Evolutionary conservation across 352 stramenopile genomes (phyloP), one percentile per base, ranked within the genome.

Genomic region (Phytopythium delawarense): DNA sequence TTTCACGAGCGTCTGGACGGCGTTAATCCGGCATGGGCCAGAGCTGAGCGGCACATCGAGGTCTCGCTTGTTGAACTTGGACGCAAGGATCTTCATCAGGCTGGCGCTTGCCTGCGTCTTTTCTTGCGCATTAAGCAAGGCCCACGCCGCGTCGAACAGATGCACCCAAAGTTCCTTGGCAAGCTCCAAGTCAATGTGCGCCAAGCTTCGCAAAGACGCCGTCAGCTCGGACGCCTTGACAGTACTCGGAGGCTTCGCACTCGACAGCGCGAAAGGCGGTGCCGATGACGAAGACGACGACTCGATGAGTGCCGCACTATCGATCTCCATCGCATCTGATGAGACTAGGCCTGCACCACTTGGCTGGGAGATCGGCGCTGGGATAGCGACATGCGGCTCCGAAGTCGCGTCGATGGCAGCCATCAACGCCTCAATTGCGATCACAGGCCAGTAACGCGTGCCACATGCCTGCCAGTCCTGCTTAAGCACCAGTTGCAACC

Each of bases 401-500:
- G 52, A 48, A 1, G 63, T 49, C 1, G 63, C 52, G 20, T 65
- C 72, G 21, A 88, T 73, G 7, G 78, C 84, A 2, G 77, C 75
- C 28, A 94, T 67, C 23, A 96, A 58, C 23, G 75, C 78, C 66
- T 96, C 85, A 28, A 92, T 84, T 2, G 82, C 87, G 23, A 94
- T 81, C 16, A 89, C 81, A 28, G 85, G 74, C 88, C 88, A 96
- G 61, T 92, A 96, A 32, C 88, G 74, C 11, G 86, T 89, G 1
- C 86, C 88, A 58, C 83, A 93, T n/a, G 81, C 71, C 63, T 96
- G 86, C 88, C 88, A 96, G 57, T 96, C 88, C 52, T 95, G 86
- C 6, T 86, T 80, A 6, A 96, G 62, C 11, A 96, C 64, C 50
- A 88, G 71, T 46, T 92, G 77, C 30, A 96, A 54, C 28, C 83